Evolutionary conservation across 768 basidiomycete genomes (phyloP).

Genomic region (Tulasnella sp.): DNA sequence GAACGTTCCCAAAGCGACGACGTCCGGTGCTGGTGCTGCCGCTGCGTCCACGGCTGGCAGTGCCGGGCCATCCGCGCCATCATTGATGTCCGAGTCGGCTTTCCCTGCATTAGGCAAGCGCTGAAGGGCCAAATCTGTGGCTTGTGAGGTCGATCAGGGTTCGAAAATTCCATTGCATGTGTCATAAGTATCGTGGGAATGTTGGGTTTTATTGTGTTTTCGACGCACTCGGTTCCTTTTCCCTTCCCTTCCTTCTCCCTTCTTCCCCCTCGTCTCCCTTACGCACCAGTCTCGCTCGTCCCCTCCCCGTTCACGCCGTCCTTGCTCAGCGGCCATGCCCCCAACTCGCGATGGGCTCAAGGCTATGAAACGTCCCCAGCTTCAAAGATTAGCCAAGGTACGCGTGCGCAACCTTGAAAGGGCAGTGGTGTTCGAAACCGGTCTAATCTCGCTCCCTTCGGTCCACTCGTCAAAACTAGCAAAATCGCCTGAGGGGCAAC

Average conservation of each 20-base stretch:
- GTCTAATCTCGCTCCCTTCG: constrained; percentile 2
- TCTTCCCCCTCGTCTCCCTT: not conserved
- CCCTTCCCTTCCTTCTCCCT: not conserved
- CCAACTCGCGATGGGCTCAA: constrained; percentile 8
- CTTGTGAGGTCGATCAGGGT: not conserved
- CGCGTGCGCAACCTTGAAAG: not conserved
- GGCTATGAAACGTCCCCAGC: constrained; percentile 6
- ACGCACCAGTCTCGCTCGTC: not conserved
- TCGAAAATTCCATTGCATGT: not conserved
- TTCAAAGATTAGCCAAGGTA: constrained; percentile 9
- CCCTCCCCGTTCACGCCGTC: not conserved
- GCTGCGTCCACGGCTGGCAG: not conserved
- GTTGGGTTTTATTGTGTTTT: not conserved
- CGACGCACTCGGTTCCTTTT: not conserved
- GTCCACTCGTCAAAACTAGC: not conserved
- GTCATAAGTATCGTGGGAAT: not conserved
- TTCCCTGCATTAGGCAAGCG: not conserved
- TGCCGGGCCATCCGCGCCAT: not conserved
- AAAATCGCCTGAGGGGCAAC: constrained; percentile 11
- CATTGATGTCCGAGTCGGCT: not conserved
- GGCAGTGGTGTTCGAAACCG: not conserved
- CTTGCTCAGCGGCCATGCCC: constrained; percentile 1
- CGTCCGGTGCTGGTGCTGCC: not conserved
- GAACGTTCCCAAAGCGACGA: not conserved
- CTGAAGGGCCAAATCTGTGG: not conserved